Percentiles rank a stretch among this genome's conserved stretches.
Evolutionary conservation across 352 stramenopile genomes (phyloP).

Genomic region (Pythium aristosporum): DNA sequence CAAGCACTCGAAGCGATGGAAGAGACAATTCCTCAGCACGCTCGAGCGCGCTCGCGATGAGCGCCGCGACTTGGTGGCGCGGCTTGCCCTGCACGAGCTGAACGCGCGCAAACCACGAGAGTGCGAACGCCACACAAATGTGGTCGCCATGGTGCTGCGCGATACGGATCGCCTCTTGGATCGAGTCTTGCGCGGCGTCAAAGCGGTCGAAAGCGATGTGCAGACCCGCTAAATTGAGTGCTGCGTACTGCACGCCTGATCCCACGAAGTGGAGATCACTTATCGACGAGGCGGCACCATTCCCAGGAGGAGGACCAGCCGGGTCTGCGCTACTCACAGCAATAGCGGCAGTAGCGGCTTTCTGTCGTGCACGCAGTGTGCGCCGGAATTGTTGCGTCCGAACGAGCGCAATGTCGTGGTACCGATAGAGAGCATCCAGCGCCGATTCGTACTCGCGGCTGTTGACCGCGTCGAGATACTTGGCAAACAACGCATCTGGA

Average conservation of each 20-base stretch:
- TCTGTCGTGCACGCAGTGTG: background rate
- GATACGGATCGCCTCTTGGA: conserved; percentile 91
- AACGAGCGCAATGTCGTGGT: conserved; percentile 89
- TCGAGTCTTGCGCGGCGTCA: conserved; percentile 73
- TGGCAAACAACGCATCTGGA: conserved; percentile 74
- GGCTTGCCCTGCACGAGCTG: conserved; percentile 59
- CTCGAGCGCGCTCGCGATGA: conserved; percentile 58
- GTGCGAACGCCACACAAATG: conserved; percentile 90
- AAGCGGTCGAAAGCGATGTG: conserved; percentile 87
- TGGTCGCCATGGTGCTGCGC: conserved; percentile 92
- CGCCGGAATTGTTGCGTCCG: conserved; percentile 14
- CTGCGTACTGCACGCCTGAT: conserved; percentile 87
- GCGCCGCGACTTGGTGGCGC: conserved; percentile 43
- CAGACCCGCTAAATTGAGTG: conserved; percentile 86
- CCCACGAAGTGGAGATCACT: conserved; percentile 53
- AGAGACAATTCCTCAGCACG: conserved; percentile 56
- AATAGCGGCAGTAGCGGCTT: conserved; percentile 3
- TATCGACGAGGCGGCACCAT: conserved; percentile 3
- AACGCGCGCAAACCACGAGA: conserved; percentile 86
- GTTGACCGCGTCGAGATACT: conserved; percentile 84
- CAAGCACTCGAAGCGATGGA: conserved; percentile 49
- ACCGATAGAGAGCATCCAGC: conserved; percentile 90
- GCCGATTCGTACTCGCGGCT: conserved; percentile 83
- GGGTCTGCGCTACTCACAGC: background rate
- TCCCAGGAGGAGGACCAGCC: background rate